Base-by-base conservation (phyloP, 2,329 filamentous ascomycete species). In the Fusarium keratoplasticum region DNA sequence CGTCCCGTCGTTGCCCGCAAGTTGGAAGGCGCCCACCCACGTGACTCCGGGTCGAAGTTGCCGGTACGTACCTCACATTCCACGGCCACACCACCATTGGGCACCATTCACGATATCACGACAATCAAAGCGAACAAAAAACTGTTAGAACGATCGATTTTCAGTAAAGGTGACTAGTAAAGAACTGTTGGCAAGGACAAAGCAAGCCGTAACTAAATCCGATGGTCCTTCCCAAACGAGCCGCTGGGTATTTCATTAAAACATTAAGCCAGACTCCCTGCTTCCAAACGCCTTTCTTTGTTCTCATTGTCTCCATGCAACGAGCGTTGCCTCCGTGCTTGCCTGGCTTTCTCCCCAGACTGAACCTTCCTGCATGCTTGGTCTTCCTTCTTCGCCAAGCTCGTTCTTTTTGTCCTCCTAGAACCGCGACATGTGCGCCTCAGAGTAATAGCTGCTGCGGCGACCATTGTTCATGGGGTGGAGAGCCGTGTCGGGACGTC, bases 401-500 rank as follows among this genome's bases (percentile, higher is more conserved):
- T 33, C 31, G 50, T 54, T 61, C 27, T 59, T 52, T 44, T 58
- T 40, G 27, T 42, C 8, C n/a, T 64, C 55, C 71, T 78, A 88
- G 76, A 89, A 89, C 27, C 85, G 84, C 52, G 84, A 83, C 78
- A 89, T 83, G 72, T 88, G 80, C n/a, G 84, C 87, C 69, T 84
- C 85, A 52, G 87, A 89, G 78, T 89, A 89, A 9, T 80, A 80
- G 72, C 83, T 87, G 77, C 81, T 85, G 31, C 80, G 78, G 4
- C 27, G 50, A 20, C 81, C 81, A 35, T 81, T 81, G 74, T 87
- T 83, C 59, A 86, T 85, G 29, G 90, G 90, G 74, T 92, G 90
- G 72, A 90, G 70, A 2, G 88, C 88, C 9, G 89, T 89, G 31
- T 88, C 85, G 1, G 90, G 90, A 13, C 90, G 86, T 77, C 86